phyloP scores from a whole-genome alignment of 495 filamentous ascomycete species.

The Amniculicola lignicola region DNA sequence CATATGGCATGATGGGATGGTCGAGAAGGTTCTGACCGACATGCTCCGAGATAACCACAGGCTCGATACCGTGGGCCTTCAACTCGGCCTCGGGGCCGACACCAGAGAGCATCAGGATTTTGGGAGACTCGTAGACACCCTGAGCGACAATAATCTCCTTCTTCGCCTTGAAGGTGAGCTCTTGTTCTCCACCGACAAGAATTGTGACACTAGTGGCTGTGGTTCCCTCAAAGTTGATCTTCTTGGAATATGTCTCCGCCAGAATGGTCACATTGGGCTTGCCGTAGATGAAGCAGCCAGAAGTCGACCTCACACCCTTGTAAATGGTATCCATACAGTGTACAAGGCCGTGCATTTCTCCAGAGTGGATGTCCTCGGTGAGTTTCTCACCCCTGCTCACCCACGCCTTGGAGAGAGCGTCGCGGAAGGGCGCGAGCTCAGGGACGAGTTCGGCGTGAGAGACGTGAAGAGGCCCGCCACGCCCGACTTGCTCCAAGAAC shows the following conservation, averaged over 20 bases:
- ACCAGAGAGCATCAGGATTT: slow-evolving; percentile 63
- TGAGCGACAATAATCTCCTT: slow-evolving; percentile 58
- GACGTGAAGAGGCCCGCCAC: slow-evolving; percentile 52
- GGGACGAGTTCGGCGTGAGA: slow-evolving; percentile 55
- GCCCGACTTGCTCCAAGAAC: slow-evolving; percentile 50
- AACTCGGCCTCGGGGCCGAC: slow-evolving; percentile 58
- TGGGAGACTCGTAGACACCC: slow-evolving; percentile 58
- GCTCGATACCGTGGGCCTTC: slow-evolving; percentile 50
- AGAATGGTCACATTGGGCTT: slow-evolving; percentile 58
- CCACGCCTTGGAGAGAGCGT: slow-evolving; percentile 57
- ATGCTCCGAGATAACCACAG: slow-evolving; percentile 48
- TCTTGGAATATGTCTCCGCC: slow-evolving; percentile 49
- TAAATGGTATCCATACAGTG: slow-evolving; percentile 58
- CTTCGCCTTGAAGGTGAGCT: slow-evolving; percentile 28
- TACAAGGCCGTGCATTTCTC: slow-evolving; percentile 55
- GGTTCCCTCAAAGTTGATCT: slow-evolving; percentile 51
- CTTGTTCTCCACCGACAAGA: slow-evolving; percentile 27
- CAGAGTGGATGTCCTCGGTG: slow-evolving; percentile 55
- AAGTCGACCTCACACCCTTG: slow-evolving; percentile 54
- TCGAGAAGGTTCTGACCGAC: slow-evolving; percentile 61
- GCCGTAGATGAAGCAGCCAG: slow-evolving; percentile 51
- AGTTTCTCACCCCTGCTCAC: slow-evolving; percentile 51
- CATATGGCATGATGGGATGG: slow-evolving; percentile 54
- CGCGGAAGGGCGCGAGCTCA: slow-evolving; percentile 54
- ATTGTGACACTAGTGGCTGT: slow-evolving; percentile 44